phyloP scores from a whole-genome alignment of 352 stramenopile genomes.

The Phytophthora europaea region DNA sequence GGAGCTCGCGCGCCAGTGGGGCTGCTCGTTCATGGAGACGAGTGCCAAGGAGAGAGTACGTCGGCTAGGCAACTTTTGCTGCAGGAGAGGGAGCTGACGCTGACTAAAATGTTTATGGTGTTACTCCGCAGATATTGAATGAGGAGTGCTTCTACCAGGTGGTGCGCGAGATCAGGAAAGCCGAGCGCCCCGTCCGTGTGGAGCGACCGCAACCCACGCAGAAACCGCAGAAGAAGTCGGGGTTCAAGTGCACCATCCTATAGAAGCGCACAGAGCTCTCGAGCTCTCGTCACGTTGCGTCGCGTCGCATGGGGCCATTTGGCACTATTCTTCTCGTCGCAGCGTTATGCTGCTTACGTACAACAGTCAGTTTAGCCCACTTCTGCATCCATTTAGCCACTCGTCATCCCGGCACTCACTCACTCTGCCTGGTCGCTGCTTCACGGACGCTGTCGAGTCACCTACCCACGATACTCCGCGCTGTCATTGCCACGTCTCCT shows the following conservation, averaged over 20 bases:
- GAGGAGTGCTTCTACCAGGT: constrained; percentile 93
- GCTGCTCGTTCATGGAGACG: constrained; percentile 91
- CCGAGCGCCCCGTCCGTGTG: constrained; percentile 68
- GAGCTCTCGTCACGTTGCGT: constrained; percentile 32
- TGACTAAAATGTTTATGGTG: constrained; percentile 7
- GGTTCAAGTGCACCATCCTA: constrained; percentile 65
- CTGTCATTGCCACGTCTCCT: not conserved
- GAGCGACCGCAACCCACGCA: constrained; percentile 53
- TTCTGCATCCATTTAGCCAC: constrained; percentile 33
- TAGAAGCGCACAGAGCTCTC: constrained; percentile 42
- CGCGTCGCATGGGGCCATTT: constrained; percentile 17
- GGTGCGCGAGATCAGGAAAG: constrained; percentile 88
- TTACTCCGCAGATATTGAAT: constrained; percentile 78
- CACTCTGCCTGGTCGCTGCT: constrained; percentile 13
- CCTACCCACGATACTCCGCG: not conserved
- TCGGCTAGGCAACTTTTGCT: constrained; percentile 6
- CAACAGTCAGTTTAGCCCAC: constrained; percentile 50
- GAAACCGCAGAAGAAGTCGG: constrained; percentile 76
- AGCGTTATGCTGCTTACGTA: constrained; percentile 48
- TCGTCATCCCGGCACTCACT: constrained; percentile 21
- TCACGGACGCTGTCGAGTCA: constrained; percentile 12
- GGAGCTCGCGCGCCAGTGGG: constrained; percentile 77
- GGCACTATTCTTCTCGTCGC: constrained; percentile 28
- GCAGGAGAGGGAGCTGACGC: not conserved
- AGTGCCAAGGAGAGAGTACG: constrained; percentile 88